Percentiles rank a stretch among this genome's conserved stretches.
Evolutionary conservation across 2,329 filamentous ascomycete genomes (phyloP).

Genomic region (Ophiostoma quercus): DNA sequence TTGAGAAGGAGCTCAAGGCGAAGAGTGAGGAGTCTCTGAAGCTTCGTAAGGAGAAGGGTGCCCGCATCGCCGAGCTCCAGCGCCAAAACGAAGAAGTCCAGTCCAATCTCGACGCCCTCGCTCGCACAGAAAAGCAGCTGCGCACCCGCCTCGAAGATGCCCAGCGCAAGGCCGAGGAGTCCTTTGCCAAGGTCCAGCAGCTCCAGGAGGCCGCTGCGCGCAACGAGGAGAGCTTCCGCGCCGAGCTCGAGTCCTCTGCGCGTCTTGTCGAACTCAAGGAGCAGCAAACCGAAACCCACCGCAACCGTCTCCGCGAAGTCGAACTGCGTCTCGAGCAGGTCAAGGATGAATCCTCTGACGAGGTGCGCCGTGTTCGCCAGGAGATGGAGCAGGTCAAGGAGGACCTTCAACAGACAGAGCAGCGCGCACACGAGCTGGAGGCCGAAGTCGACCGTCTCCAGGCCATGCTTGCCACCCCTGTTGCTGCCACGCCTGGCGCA

Average conservation of each 20-base stretch:
- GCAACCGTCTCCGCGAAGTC: slow-evolving; percentile 64
- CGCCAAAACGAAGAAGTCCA: slow-evolving; percentile 80
- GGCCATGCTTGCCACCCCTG: slow-evolving; percentile 40
- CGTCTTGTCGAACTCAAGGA: slow-evolving; percentile 78
- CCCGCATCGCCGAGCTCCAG: slow-evolving; percentile 81
- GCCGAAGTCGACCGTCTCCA: slow-evolving; percentile 51
- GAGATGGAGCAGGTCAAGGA: slow-evolving; percentile 53
- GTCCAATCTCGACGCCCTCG: slow-evolving; percentile 69
- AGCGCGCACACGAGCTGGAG: slow-evolving; percentile 48
- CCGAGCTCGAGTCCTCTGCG: slow-evolving; percentile 75
- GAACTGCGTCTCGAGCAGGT: slow-evolving; percentile 58
- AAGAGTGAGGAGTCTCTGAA: slow-evolving; percentile 83
- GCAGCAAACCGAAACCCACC: slow-evolving; percentile 67
- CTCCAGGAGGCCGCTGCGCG: slow-evolving; percentile 77
- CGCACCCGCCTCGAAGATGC: slow-evolving; percentile 77
- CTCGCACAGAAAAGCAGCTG: slow-evolving; percentile 72
- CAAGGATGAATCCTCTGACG: slow-evolving; percentile 61
- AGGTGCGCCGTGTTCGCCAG: slow-evolving; percentile 50
- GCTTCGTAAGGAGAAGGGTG: slow-evolving; percentile 90
- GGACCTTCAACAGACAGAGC: slow-evolving; percentile 43
- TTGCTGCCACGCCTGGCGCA: slow-evolving; percentile 18
- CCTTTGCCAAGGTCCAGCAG: slow-evolving; percentile 73
- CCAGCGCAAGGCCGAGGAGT: slow-evolving; percentile 80
- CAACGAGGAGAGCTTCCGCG: slow-evolving; percentile 78
- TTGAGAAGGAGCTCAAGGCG: slow-evolving; percentile 84